A percentile compares a stretch with the other conserved stretches of the same genome.
phyloP scores from a whole-genome alignment of 179 eudicot genomes.

The Camellia oleifera region DNA sequence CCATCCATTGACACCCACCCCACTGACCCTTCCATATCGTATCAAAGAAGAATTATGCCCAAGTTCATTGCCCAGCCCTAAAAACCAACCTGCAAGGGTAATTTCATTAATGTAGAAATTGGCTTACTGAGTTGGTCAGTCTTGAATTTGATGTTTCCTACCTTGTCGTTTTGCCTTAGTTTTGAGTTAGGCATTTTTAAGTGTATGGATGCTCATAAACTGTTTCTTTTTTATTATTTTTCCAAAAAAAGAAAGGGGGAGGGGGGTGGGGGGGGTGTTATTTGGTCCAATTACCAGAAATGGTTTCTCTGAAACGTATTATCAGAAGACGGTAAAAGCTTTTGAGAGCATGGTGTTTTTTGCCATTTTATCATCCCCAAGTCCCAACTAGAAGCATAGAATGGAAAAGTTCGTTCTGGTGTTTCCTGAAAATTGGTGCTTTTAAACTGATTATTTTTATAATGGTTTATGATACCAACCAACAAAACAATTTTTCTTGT shows the following conservation, averaged over 20 bases:
- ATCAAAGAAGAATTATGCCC: constrained; percentile 40
- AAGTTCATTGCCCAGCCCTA: constrained; percentile 30
- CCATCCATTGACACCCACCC: constrained; percentile 33
- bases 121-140: constrained; percentile 1
- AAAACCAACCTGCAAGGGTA: constrained; percentile 34
- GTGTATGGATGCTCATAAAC: not conserved
- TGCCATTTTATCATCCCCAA: not conserved
- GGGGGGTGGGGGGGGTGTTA: not conserved
- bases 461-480: not conserved
- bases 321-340: not conserved
- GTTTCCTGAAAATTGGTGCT: not conserved
- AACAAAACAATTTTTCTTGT: not conserved
- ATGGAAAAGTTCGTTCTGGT: not conserved
- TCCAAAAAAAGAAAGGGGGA: too few relatives aligned
- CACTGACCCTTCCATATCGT: constrained; percentile 29
- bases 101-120: not conserved
- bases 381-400: too few relatives aligned
- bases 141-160: constrained; percentile 2
- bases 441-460: not conserved
- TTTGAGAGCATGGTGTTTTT: not conserved
- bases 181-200: not conserved
- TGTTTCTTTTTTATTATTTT: not conserved
- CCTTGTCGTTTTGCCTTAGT: not conserved
- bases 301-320: not conserved
- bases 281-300: not conserved